Evolutionary conservation across 371 early-diverging fungal species (phyloP).

Genomic region (Mortierella polycephala): DNA sequence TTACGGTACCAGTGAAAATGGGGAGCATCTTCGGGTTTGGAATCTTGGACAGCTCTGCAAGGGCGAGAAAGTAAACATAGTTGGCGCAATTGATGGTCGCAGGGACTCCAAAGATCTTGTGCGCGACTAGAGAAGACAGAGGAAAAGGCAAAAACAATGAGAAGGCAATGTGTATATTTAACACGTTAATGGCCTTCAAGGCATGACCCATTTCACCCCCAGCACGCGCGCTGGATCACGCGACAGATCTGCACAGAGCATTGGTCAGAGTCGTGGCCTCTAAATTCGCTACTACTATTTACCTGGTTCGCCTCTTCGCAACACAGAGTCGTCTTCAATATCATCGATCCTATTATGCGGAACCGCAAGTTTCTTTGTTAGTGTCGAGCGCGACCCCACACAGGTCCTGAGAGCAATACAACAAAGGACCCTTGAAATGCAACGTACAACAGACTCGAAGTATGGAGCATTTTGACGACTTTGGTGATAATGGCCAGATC

Average conservation of each 20-base stretch:
- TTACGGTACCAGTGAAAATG: slow-evolving; percentile 76
- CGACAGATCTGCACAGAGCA: no score
- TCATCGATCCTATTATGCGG: slow-evolving; percentile 83
- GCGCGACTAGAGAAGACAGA: slow-evolving; percentile 72
- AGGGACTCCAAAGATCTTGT: slow-evolving; percentile 93
- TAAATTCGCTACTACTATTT: not conserved
- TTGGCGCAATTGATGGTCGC: slow-evolving; percentile 95
- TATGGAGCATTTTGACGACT: slow-evolving; percentile 95
- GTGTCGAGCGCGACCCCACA: not conserved
- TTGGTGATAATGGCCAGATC: slow-evolving; percentile 77
- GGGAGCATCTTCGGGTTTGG: slow-evolving; percentile 73
- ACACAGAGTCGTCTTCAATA: slow-evolving; percentile 91
- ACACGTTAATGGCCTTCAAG: no score
- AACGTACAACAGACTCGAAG: slow-evolving; percentile 87
- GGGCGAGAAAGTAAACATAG: slow-evolving; percentile 93
- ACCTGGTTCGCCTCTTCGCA: slow-evolving; percentile 91
- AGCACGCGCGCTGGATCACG: no score
- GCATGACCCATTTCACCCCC: no score
- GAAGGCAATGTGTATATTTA: not conserved
- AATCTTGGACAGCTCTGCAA: slow-evolving; percentile 79
- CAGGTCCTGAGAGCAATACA: not conserved
- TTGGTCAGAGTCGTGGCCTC: no score
- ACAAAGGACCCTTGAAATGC: not conserved
- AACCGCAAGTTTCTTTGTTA: not conserved
- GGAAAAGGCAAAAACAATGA: not conserved